Evolutionary conservation across 192 early-diverging fungal species (phyloP), one percentile per base, ranked within the genome.

Genomic region (Coemansia sp.): DNA sequence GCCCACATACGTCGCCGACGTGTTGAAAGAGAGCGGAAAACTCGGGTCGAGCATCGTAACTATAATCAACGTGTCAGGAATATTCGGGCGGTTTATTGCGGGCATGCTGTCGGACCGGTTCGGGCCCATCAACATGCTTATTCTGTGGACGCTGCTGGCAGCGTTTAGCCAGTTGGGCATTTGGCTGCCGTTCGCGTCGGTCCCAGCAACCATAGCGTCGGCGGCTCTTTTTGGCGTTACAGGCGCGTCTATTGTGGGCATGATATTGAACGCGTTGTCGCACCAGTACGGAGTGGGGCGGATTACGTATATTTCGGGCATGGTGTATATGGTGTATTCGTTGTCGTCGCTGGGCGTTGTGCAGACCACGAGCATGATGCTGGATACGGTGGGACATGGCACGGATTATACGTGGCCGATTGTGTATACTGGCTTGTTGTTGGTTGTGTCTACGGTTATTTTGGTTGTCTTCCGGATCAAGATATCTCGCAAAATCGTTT

Each of bases 281-380:
- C 65, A 73, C 23, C 17, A 73, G 37, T 73, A 68, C 34, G 79
- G 79, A 12, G 74, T 82, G 0, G 14, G 57, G 1, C 49, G 70
- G 10, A 73, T 76, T 17, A 71, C 73, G n/a, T 76, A 72, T 15
- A 76, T 76, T 15, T 71, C 74, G 26, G 79, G 79, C 3, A 28
- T 82, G 52, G 63, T 82, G n/a, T 76, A 76, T 55, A 73, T 74
- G 74, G 66, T 71, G 6, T 71, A 71, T 42, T 72, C 74, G 8
- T 26, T 76, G 15, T 68, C 70, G 10, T 73, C 70, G 15, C 68
- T 82, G 5, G 62, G 63, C 0, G 74, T 73, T 17, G 66, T 68
- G 26, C 79, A 76, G 52, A 63, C 70, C 9, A 53, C 79, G n/a
- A 73, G 74, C 50, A 34, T 74, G 52, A 69, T 82, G 71, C 73